phyloP scores from a whole-genome alignment of 2,329 filamentous ascomycete genomes.

The Clarireedia sp. region DNA sequence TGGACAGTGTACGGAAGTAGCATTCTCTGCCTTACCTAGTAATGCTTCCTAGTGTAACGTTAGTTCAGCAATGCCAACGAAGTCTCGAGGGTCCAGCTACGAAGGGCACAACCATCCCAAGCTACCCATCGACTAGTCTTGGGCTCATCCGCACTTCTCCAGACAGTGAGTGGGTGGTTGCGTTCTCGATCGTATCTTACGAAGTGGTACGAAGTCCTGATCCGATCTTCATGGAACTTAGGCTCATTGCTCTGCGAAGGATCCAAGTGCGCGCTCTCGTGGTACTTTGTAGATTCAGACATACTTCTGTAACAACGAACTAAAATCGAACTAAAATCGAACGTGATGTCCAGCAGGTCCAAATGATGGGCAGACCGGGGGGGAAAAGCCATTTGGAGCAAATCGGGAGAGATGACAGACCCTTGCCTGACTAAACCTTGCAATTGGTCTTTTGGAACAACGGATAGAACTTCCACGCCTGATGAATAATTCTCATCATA shows the following conservation, averaged over 20 bases:
- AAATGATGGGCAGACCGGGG: conserved; percentile 1
- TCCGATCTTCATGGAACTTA: too few relatives aligned
- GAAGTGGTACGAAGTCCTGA: too few relatives aligned
- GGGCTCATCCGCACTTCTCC: background rate
- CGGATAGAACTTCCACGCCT: background rate
- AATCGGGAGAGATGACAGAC: conserved; percentile 4
- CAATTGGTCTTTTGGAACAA: background rate
- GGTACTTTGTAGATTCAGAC: background rate
- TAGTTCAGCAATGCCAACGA: conserved; percentile 4
- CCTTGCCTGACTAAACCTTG: background rate
- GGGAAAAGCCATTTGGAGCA: background rate
- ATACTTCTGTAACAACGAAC: background rate
- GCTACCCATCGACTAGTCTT: too few relatives aligned
- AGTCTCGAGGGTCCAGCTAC: background rate
- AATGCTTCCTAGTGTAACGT: conserved; percentile 1
- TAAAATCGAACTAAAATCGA: background rate
- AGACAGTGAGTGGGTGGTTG: background rate
- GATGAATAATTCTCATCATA: background rate
- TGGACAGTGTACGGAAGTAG: background rate
- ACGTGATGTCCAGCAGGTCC: background rate
- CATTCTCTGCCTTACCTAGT: background rate
- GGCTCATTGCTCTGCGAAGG: background rate
- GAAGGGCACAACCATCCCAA: too few relatives aligned
- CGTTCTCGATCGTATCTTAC: too few relatives aligned
- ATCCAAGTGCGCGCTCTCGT: background rate